Evolutionary conservation across 176 grass and related monocot genomes (phyloP).

Genomic region (Rhynchospora pubera): DNA sequence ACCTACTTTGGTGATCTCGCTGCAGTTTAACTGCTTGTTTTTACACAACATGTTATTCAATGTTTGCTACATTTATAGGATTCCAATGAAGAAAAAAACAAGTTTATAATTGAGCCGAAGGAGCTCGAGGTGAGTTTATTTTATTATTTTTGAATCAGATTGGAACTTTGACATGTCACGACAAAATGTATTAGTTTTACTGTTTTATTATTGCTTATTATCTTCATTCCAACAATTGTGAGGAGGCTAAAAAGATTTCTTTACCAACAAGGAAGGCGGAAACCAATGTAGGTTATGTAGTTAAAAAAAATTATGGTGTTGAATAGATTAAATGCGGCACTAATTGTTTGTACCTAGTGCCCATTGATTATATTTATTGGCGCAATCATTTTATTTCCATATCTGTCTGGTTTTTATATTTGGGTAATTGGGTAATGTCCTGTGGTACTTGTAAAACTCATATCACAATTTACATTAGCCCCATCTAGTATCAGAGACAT

Average conservation of each 20-base stretch:
- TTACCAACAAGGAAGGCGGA: not conserved
- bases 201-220: not conserved
- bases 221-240: not conserved
- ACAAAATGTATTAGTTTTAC: not conserved
- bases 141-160: not conserved
- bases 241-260: conserved; percentile 3
- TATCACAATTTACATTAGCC: not conserved
- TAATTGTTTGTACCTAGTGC: not conserved
- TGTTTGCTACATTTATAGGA: conserved; percentile 16
- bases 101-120: conserved; percentile 24
- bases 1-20: not conserved
- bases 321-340: not conserved
- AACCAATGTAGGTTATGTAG: conserved; percentile 8
- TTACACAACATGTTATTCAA: not conserved
- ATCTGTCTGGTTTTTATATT: not conserved
- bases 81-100: conserved; percentile 35
- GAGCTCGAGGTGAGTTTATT: conserved; percentile 32
- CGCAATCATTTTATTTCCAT: not conserved
- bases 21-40: not conserved
- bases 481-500: not conserved
- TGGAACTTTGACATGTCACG: not conserved
- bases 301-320: not conserved
- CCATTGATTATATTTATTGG: not conserved
- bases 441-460: not conserved
- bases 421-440: not conserved